Conservation (phyloP, 345 rosid genomes). For the Carallia pectinifolia region DNA sequence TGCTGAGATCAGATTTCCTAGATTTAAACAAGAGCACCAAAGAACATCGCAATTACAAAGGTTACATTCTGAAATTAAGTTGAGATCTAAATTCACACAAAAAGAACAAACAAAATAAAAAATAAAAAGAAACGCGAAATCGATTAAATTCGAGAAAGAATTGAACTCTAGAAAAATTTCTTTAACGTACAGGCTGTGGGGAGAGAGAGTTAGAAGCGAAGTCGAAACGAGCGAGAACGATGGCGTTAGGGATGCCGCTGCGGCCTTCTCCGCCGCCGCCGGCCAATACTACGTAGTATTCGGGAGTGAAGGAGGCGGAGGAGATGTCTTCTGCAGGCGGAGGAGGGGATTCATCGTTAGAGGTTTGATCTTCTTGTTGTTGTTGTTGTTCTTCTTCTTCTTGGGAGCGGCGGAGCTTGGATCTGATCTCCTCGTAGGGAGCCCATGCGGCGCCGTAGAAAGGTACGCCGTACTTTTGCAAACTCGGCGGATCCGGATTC, state of each 20-base stretch:
- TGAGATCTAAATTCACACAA: no score
- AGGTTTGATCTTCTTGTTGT: slow-evolving; percentile 10
- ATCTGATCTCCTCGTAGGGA: slow-evolving; percentile 45
- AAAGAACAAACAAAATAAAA: no score
- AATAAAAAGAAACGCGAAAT: no score
- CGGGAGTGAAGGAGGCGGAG: neutral
- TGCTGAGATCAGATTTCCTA: no score
- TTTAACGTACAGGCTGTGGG: slow-evolving; percentile 53
- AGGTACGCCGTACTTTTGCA: slow-evolving; percentile 77
- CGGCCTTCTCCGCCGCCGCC: slow-evolving; percentile 95
- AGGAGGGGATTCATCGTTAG: slow-evolving; percentile 13
- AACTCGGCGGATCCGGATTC: slow-evolving; percentile 19
- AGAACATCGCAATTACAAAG: no score
- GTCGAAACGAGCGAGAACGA: slow-evolving; percentile 53
- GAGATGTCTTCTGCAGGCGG: neutral
- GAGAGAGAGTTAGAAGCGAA: slow-evolving; percentile 57
- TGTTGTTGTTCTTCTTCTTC: neutral
- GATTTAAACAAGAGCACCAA: no score
- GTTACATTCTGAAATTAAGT: no score
- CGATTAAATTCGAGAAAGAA: neutral
- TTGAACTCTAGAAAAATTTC: neutral
- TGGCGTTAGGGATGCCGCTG: slow-evolving; percentile 77
- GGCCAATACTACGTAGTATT: slow-evolving; percentile 47
- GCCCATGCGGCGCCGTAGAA: slow-evolving; percentile 72
- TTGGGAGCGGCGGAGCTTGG: slow-evolving; percentile 23